Base-by-base conservation (phyloP, 257 asterid genomes). In the Buddleja alternifolia region DNA sequence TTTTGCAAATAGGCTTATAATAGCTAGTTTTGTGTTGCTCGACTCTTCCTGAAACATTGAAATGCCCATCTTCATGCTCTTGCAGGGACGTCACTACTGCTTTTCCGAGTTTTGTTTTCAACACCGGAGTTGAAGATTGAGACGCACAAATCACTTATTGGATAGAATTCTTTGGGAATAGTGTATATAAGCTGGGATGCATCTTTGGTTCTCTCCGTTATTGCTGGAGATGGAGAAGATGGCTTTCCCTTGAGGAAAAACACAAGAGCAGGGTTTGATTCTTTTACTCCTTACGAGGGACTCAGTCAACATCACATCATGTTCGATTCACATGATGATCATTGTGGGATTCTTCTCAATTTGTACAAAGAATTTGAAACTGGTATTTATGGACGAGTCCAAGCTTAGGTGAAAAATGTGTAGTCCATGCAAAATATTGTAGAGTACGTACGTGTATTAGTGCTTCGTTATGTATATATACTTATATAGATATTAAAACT, bases 91-190 rank as follows among this genome's bases (percentile, higher is more conserved):
- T 88, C 59, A 81, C 89, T 25, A 71, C 85, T 17, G 82, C 68
- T 55, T 90, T 90, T 70, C 96, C 97, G 15, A 84, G 94, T 72
- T 90, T 90, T 64, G 74, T 86, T 47, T 88, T 86, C 73, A 77
- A 88, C 63, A 79, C 97, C 3, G 86, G 76, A 85, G 87, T 80
- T 34, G 92, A 88, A 65, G 94, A 90, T 71, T 82, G 79, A 77
- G 70, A 45, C 56, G 10, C 65, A 52, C 19, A 34, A n/a, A 59
- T 36, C 16, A 16, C 63, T 24, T 64, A 44, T 42, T 17, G 64
- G 70, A 48, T 73, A 16, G 61, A 58, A 63, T 53, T 51, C 56
- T 52, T 37, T 60, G 14, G 9, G 50, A 0, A 40, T 46, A 54
- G 32, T 44, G 29, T 46, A 46, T 58, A 50, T 20, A 2, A 16